Evolutionary conservation across 192 early-diverging fungal species (phyloP), one percentile per base, ranked within the genome.

Genomic region (Umbelopsis ramanniana): DNA sequence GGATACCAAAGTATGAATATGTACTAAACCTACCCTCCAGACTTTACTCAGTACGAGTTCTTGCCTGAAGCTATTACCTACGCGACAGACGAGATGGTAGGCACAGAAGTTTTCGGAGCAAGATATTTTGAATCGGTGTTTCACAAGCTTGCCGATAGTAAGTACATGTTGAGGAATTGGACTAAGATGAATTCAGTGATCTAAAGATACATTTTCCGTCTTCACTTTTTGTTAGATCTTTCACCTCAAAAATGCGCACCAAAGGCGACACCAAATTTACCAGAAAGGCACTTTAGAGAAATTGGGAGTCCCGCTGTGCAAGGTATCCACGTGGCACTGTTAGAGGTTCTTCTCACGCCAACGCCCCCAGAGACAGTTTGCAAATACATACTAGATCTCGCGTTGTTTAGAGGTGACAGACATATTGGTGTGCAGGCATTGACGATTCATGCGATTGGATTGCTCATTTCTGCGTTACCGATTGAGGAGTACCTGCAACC

Each of bases 261-360:
- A 40, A 83, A 84, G 57, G 72, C 57, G n/a, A 73, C 82, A 12
- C 38, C 85, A 2, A 72, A 74, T 46, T 52, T 85, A 45, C 87
- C 87, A 5, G 77, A 91, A 63, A 81, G 85, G 24, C 87, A 88
- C 63, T 89, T 90, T 53, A 75, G 86, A 12, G 84, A 85, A 66
- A 88, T 91, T 43, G 82, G 72, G 8, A 91, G 88, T 69, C 89
- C 91, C 0, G 84, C 89, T 15, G 84, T 90, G 9, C 83, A 79
- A 43, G 84, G 81, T 10, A 74, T 90, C 1, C 82, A 79, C 54
- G 77, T 84, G 47, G 85, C 88, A 0, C 75, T 82, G 21, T 70
- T 87, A 15, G 84, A 88, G 68, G 69, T 84, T 1, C 67, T 86
- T 26, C 72, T 83, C 17, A 77, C 82, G 6, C 83, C 85, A 0